phyloP scores from a whole-genome alignment of 257 asterid species.

The Penstemon newberryi region DNA sequence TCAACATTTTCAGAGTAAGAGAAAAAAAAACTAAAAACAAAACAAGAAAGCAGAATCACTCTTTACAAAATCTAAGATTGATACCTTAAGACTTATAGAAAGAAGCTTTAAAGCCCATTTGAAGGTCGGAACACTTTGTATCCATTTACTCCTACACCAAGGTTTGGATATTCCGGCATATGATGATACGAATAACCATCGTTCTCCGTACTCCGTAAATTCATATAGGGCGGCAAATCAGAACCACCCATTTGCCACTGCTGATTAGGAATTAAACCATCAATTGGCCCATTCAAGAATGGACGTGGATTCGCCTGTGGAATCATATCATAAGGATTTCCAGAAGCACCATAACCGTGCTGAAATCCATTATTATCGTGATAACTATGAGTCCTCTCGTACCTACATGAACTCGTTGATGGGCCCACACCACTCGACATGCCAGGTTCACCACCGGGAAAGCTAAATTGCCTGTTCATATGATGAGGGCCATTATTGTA shows the following conservation, averaged over 20 bases:
- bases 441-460: constrained; percentile 52
- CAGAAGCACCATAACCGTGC: constrained; percentile 41
- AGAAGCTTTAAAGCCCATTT: constrained; percentile 52
- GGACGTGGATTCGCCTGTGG: constrained; percentile 42
- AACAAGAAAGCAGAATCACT: constrained; percentile 31
- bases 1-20: not conserved
- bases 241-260: constrained; percentile 72
- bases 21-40: constrained; percentile 14
- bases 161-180: constrained; percentile 55
- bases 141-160: constrained; percentile 52
- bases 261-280: constrained; percentile 46
- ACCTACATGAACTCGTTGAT: constrained; percentile 41
- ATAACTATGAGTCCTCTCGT: constrained; percentile 56
- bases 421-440: constrained; percentile 36
- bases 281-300: constrained; percentile 57
- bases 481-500: constrained; percentile 51
- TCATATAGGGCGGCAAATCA: constrained; percentile 38
- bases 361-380: constrained; percentile 46
- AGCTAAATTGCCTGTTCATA: constrained; percentile 55
- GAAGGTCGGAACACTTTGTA: constrained; percentile 70
- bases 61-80: constrained; percentile 35
- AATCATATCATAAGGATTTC: constrained; percentile 48
- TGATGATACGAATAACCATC: constrained; percentile 58
- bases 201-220: constrained; percentile 41
- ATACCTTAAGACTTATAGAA: constrained; percentile 15